phyloP scores from a whole-genome alignment of 2,329 filamentous ascomycete genomes.

The Colletotrichum sublineola region DNA sequence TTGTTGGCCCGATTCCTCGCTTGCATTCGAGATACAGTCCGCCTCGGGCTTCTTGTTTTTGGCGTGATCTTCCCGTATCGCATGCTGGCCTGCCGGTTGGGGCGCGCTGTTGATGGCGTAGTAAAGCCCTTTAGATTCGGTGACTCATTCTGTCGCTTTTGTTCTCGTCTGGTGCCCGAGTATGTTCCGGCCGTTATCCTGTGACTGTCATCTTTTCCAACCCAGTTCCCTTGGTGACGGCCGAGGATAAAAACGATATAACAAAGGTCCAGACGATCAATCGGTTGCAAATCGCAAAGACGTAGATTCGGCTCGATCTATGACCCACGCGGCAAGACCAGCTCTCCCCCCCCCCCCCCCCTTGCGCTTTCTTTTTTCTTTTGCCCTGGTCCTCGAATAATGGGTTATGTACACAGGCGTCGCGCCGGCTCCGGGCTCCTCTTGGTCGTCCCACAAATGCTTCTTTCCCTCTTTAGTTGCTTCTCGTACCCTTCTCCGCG shows the following conservation, averaged over 20 bases:
- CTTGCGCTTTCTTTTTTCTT: slow-evolving; percentile 5
- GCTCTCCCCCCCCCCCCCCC: too few species aligned
- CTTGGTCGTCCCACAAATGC: slow-evolving; percentile 42
- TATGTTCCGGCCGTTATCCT: neutral
- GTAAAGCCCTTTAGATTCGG: neutral
- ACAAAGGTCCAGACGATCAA: neutral
- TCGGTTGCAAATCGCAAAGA: slow-evolving; percentile 25
- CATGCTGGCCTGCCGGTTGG: too few species aligned
- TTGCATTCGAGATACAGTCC: neutral
- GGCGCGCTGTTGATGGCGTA: neutral
- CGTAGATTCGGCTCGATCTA: slow-evolving; percentile 42
- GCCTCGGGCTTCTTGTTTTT: neutral
- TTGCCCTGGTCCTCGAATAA: slow-evolving; percentile 26
- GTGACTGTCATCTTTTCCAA: neutral
- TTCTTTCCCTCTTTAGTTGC: slow-evolving; percentile 72
- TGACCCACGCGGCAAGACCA: slow-evolving; percentile 28
- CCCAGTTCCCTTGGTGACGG: neutral
- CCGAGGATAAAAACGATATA: neutral
- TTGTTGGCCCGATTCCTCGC: neutral
- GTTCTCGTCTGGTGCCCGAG: too few species aligned
- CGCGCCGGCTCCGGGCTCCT: slow-evolving; percentile 26
- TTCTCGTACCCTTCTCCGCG: slow-evolving; percentile 84
- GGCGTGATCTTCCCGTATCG: neutral
- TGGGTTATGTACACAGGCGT: slow-evolving; percentile 41
- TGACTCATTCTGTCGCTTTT: neutral